Evolutionary conservation across 2,329 filamentous ascomycete species (phyloP).

Genomic region (Ascochyta koolunga): DNA sequence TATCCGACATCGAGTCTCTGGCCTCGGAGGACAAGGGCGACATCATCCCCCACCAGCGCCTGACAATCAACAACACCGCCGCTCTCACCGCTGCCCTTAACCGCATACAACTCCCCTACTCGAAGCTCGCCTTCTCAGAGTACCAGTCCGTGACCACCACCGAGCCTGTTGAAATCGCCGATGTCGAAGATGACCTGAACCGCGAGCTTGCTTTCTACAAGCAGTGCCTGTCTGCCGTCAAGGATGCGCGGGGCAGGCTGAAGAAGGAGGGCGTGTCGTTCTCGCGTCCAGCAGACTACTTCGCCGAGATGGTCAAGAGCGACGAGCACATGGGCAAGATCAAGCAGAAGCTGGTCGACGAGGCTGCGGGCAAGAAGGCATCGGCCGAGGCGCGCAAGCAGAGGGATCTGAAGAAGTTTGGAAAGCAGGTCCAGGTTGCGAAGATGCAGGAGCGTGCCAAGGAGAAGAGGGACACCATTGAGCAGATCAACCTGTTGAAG

Average conservation of each 20-base stretch:
- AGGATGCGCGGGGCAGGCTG: slow-evolving; percentile 73
- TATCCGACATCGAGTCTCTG: slow-evolving; percentile 82
- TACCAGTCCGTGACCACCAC: slow-evolving; percentile 78
- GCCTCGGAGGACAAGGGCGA: slow-evolving; percentile 84
- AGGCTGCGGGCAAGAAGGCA: slow-evolving; percentile 91
- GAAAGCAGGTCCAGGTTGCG: slow-evolving; percentile 95
- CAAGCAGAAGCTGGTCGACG: slow-evolving; percentile 89
- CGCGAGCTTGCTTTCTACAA: slow-evolving; percentile 93
- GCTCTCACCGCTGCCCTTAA: slow-evolving; percentile 81
- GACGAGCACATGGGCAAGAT: slow-evolving; percentile 99
- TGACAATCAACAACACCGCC: slow-evolving; percentile 96
- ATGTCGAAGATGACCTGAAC: slow-evolving; percentile 88
- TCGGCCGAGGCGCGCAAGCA: slow-evolving; percentile 88
- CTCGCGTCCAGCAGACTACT: slow-evolving; percentile 90
- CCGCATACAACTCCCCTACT: slow-evolving; percentile 75
- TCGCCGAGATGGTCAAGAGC: slow-evolving; percentile 98
- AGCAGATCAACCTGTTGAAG: slow-evolving; percentile 95
- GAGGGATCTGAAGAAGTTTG: slow-evolving; percentile 97
- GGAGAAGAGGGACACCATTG: slow-evolving; percentile 88
- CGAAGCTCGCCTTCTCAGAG: slow-evolving; percentile 76
- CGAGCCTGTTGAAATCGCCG: slow-evolving; percentile 73
- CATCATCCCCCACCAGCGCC: slow-evolving; percentile 84
- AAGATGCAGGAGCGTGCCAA: slow-evolving; percentile 94
- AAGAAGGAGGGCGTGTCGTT: slow-evolving; percentile 85
- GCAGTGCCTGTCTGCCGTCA: slow-evolving; percentile 81